A percentile compares a stretch with the other conserved stretches of the same genome.
Evolutionary conservation across 2,329 filamentous ascomycete species (phyloP).

Genomic region (Aspergillus quadricinctus): DNA sequence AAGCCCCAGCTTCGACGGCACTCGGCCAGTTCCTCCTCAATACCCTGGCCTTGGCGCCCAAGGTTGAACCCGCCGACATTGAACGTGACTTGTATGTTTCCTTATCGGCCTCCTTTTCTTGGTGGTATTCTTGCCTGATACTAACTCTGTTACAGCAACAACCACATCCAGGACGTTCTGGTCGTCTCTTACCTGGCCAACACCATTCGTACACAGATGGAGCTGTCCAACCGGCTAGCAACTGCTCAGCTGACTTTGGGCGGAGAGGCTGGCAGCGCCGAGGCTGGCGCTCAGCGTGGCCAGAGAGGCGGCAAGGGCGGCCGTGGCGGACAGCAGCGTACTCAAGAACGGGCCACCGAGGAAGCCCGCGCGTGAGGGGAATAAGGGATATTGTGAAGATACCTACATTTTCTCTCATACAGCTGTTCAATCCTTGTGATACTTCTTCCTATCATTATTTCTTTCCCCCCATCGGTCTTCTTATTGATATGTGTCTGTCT

Average conservation of each 20-base stretch:
- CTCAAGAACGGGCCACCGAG: conserved; percentile 34
- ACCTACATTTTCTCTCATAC: conserved; percentile 20
- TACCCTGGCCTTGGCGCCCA: conserved; percentile 85
- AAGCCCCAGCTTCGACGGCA: conserved; percentile 82
- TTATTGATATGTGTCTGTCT: conserved; percentile 15
- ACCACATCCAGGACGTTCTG: conserved; percentile 97
- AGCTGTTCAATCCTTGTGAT: conserved; percentile 12
- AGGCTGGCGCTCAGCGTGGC: conserved; percentile 34
- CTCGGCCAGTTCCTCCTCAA: conserved; percentile 95
- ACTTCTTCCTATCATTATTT: conserved; percentile 1
- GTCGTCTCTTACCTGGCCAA: conserved; percentile 98
- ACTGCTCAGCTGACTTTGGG: conserved; percentile 65
- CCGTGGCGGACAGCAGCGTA: conserved; percentile 35
- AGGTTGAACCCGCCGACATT: conserved; percentile 85
- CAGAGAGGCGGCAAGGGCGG: conserved; percentile 43
- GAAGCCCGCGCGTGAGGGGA: conserved; percentile 35
- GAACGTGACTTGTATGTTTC: conserved; percentile 80
- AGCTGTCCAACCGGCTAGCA: conserved; percentile 90
- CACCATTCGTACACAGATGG: conserved; percentile 98
- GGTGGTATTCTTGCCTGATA: conserved; percentile 6
- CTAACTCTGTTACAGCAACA: conserved; percentile 62
- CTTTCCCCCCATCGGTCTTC: background rate
- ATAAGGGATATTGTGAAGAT: conserved; percentile 15
- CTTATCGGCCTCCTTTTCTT: background rate
- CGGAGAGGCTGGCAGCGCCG: conserved; percentile 38